These are phyloP conservation scores for Aspergillus baeticus DNA, from an alignment of 495 filamentous ascomycete genomes.

Conservation along the genomic window DNA sequence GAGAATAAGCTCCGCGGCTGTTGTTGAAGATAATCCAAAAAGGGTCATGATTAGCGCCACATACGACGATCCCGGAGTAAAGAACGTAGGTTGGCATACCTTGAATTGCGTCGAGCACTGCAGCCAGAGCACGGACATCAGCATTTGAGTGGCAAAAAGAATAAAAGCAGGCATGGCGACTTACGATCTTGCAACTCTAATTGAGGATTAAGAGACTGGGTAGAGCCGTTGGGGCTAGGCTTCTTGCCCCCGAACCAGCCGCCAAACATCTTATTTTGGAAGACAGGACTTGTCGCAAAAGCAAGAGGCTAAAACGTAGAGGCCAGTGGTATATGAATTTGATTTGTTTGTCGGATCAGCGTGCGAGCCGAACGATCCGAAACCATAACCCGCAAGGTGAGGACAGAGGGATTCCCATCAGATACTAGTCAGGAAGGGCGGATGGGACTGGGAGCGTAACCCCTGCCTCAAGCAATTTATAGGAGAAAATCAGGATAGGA, in stretches of 20 bases:
- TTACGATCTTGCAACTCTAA: conserved; percentile 60
- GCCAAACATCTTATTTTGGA: conserved; percentile 33
- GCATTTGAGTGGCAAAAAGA: conserved; percentile 6
- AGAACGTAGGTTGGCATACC: conserved; percentile 36
- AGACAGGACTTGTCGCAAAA: background rate
- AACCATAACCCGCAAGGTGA: conserved; percentile 20
- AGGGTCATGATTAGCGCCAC: conserved; percentile 4
- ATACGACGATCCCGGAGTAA: conserved; percentile 3
- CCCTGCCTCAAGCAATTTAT: conserved; percentile 4
- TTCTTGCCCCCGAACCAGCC: conserved; percentile 58
- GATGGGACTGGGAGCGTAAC: conserved; percentile 27
- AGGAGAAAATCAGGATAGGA: conserved; percentile 7
- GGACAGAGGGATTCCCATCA: conserved; percentile 29
- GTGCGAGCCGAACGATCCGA: conserved; percentile 20
- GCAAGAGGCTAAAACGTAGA: conserved; percentile 1
- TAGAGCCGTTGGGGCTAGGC: conserved; percentile 45
- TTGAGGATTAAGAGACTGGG: conserved; percentile 57
- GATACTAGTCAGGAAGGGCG: conserved; percentile 12
- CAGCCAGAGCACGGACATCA: conserved; percentile 18
- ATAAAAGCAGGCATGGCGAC: conserved; percentile 19
- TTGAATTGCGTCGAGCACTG: conserved; percentile 65
- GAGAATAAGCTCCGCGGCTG: conserved; percentile 69
- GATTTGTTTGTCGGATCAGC: conserved; percentile 12
- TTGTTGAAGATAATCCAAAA: background rate
- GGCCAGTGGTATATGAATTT: conserved; percentile 2